Base-by-base conservation (phyloP, 2,329 filamentous ascomycete genomes). In the Penicillium psychrosexuale region DNA sequence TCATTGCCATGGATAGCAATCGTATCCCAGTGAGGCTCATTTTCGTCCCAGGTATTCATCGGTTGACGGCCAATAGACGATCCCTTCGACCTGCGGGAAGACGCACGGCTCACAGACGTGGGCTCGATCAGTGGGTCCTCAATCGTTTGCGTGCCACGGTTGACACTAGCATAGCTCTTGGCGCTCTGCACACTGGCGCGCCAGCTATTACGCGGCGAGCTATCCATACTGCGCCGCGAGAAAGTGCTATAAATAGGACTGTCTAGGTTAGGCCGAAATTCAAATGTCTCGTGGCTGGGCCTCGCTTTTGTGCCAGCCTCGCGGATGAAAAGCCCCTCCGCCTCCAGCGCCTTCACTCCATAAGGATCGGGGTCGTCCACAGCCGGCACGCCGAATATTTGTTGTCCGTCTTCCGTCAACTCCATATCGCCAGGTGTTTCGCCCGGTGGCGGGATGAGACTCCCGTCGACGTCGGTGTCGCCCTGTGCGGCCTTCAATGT, bases 401-500 rank as follows among this genome's bases (percentile, higher is more conserved):
- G 30, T 42, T 39, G 11, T 9, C 47, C 44, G 15, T 56, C 44
- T 60, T 62, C 51, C 75, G 72, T 11, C 5, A 88, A 64, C 39
- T 87, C 82, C 51, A 80, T 85, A 68, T 97, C 93, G 49, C 87
- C 87, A 0, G 93, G 93, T 0, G 91, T 84, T 12, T 89, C 86
- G 7, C 85, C 83, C 7, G 88, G 75, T 45, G 80, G 78, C 13
- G 86, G 84, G 48, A 96, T 78, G 40, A 91, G 69, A 13, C 75
- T 78, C 38, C 84, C 78, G 69, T 96, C 89, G 44, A 89, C 85
- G 64, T 94, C 86, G 15, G 78, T 80, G 61, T 93, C 86, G 28
- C 92, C 92, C 75, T 97, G 91, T 1, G 92, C 91, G 36, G 90
- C 86, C 75, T 89, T 94, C 71, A 97, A 83, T 6, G 94, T 92